Base-by-base conservation (phyloP, 305 asterid genomes). In the Fraxinus ornus region DNA sequence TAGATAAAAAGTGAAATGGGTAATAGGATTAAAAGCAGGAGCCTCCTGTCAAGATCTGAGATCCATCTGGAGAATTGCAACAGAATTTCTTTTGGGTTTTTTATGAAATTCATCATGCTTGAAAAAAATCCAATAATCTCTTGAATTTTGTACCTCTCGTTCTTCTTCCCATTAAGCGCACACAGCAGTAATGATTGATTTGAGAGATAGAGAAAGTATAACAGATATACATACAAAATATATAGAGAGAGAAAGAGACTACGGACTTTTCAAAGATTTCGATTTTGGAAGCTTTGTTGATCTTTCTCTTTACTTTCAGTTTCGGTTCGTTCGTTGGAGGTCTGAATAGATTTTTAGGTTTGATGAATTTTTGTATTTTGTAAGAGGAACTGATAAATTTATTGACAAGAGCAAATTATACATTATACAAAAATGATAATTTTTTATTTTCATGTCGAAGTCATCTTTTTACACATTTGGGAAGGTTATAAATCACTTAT, bases 41-140 rank as follows among this genome's bases (percentile, higher is more conserved):
- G 76, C 78, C 90, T 84, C 90, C 90, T 90, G 85, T 91, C 90
- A 79, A 91, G 92, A 90, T 91, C 91, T 84, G 87, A 82, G n/a
- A 73, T 76, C 90, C 91, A 90, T 84, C 85, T 90, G 0, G 89
- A 85, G 26, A 90, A 86, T 21, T 80, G 91, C 81, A 89, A 78
- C 76, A 89, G 83, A 79, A 85, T 86, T 81, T 88, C 90, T 22
- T 86, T 57, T 73, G 96, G 93, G 84, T 81, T 87, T 83, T 83
- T 91, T 89, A 87, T 89, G 47, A 6, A 80, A 39, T 35, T 24
- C 36, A 0, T 72, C 37, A 0, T 22, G 28, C 44, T 5, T 4
- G 26, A 5, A 19, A 13, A 3, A 41, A n/a, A 37, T 52, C 15
- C 52, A 12, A n/a, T 30, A 37, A 41, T 80, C 44, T 55, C 47